These are phyloP conservation scores for Papiliotrema flavescens DNA, from an alignment of 1,284 basidiomycete species.

Conservation along the genomic window DNA sequence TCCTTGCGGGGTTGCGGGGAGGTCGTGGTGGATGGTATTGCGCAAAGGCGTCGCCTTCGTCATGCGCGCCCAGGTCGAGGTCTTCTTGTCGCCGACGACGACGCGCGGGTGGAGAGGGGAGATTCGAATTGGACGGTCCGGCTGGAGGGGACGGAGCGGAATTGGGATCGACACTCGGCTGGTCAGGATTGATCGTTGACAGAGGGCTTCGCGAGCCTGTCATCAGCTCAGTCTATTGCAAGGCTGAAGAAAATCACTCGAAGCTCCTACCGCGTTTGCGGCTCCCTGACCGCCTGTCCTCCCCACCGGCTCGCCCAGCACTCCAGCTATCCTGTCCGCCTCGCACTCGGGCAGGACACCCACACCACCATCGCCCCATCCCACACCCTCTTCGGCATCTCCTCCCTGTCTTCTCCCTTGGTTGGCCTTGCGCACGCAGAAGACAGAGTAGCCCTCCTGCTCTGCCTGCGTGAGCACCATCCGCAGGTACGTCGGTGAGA, in stretches of 20 bases:
- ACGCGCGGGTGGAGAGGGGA: conserved; percentile 3
- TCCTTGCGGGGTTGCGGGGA: not conserved
- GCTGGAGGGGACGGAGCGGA: not conserved
- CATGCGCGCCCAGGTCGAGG: not conserved
- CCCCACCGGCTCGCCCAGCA: conserved; percentile 36
- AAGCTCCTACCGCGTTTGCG: not conserved
- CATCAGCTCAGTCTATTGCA: not conserved
- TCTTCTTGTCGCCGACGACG: conserved; percentile 6
- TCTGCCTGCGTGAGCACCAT: conserved; percentile 87
- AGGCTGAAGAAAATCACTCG: not conserved
- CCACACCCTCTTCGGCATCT: conserved; percentile 27
- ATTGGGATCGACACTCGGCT: conserved; percentile 6
- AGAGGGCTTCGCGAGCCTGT: conserved; percentile 5
- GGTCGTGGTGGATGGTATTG: conserved; percentile 8
- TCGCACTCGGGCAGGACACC: conserved; percentile 39
- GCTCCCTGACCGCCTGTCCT: not conserved
- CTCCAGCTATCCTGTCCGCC: conserved; percentile 40
- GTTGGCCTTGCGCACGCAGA: conserved; percentile 58
- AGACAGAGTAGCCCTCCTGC: conserved; percentile 83
- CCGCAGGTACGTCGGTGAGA: conserved; percentile 74
- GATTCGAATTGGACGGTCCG: not conserved
- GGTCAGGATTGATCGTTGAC: conserved; percentile 1
- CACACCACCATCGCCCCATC: conserved; percentile 44
- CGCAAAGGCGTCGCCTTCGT: conserved; percentile 9
- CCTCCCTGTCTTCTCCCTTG: conserved; percentile 15